Base-by-base conservation (phyloP, 306 rosid species). In the Castanea mollissima region DNA sequence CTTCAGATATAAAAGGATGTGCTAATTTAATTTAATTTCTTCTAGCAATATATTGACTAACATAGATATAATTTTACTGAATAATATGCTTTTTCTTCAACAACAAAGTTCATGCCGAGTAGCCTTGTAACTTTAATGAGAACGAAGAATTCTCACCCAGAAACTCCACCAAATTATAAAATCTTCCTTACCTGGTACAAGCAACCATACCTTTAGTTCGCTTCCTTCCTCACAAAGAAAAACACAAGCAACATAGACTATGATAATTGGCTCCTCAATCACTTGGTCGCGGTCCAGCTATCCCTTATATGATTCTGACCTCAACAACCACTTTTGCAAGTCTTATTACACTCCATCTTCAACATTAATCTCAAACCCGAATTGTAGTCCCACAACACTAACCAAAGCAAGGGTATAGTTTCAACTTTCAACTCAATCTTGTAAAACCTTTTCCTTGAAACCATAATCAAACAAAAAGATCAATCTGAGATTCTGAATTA, bases 191-290 rank as follows among this genome's bases (percentile, higher is more conserved):
- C 72, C 25, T 68, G 23, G 10, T 57, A 55, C 51, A 69, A 56
- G 41, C 69, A 68, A 55, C 67, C 74, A 54, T 69, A 69, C 76
- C 76, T 55, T 44, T 27, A 32, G 75, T 23, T 77, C 57, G 23
- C 31, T 55, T 51, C 81, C 5, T 23, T n/a, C 72, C 81, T 15
- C 49, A 41, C 2, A 23, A 20, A 67, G 55, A 51, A 14, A 25
- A 15, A 19, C 27, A 18, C 52, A 34, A 68, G 72, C 29, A 3
- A 65, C 71, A 65, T 41, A 65, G 44, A 7, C 23, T 32, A 34
- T 3, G 25, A 65, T 32, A n/a, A 14, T 65, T 65, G 12, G 23
- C 23, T 2, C 12, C 25, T 46, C 19, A 44, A 20, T 65, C 71
- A 9, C 71, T 6, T 32, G 15, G 11, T 11, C 54, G 54, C 54